Base-by-base conservation (phyloP, 495 filamentous ascomycete species). In the Penicillium lagena region DNA sequence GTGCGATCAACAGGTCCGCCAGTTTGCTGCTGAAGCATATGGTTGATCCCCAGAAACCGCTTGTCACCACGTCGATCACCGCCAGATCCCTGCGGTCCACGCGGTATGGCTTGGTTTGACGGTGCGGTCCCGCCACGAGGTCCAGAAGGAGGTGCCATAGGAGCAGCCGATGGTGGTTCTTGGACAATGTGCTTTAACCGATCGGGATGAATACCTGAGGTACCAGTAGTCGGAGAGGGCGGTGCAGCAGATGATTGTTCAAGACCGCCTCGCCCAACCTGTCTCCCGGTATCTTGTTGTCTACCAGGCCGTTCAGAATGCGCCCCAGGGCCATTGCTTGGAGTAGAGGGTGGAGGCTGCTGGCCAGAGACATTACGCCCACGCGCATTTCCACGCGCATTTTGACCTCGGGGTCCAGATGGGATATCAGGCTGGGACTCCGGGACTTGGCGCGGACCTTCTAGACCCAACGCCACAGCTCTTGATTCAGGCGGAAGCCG, bases 351-450 rank as follows among this genome's bases (percentile, higher is more conserved):
- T 12, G 51, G 17, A 27, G 66, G 52, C 15, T 51, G 61, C 11
- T 67, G 63, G 7, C 49, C 54, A 14, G 62, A 39, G 12, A 49
- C 43, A 56, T 61, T 69, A n/a, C 58, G 55, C 9, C 47, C 42
- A 12, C 45, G 22, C 22, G 22, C 22, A 22, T 22, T 22, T 22
- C 22, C 22, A 22, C 22, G 22, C 22, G 22, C 42, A 27, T 46
- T 44, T 36, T 68, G 55, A 30, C 76, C 74, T 35, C 85, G 72
- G 2, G 89, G 89, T 1, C 87, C 89, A 17, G 80, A 83, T 1
- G 89, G 87, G 36, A 82, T 78, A 36, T 82, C 81, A 7, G 71
- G 22, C 56, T 29, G 70, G 56, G 12, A 71, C 55, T 12, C 88
- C 84, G 14, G 69, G 64, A 22, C 4, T 6, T 22, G 22, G 22